phyloP scores from a whole-genome alignment of 805 yeast genomes.

The Clavispora santaluciae region DNA sequence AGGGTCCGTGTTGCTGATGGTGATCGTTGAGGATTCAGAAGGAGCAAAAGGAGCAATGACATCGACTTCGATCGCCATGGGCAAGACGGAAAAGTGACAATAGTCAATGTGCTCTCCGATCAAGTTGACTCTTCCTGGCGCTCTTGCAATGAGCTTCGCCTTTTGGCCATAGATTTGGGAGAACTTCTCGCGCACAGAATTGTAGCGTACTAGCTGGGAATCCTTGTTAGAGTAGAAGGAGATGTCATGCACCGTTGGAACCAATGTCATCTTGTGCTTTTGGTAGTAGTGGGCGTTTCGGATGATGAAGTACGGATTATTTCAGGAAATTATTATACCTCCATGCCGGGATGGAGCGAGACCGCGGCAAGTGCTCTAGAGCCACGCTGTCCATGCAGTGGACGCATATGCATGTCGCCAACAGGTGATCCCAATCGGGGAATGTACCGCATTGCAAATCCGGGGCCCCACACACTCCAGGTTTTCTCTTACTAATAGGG shows the following conservation, averaged over 20 bases:
- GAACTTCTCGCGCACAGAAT: constrained; percentile 18
- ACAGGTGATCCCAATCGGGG: background rate
- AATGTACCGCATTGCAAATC: background rate
- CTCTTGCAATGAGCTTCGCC: constrained; percentile 49
- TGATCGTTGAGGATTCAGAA: constrained; percentile 17
- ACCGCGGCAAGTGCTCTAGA: too few relatives aligned
- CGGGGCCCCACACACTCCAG: background rate
- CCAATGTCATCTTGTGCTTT: constrained; percentile 6
- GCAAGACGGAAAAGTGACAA: constrained; percentile 60
- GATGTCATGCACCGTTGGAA: constrained; percentile 33
- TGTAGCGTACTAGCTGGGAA: constrained; percentile 24
- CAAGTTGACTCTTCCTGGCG: constrained; percentile 74
- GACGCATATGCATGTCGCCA: background rate
- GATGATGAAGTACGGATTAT: background rate
- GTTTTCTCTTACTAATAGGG: too few relatives aligned
- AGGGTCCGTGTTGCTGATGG: constrained; percentile 28
- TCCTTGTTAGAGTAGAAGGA: constrained; percentile 31
- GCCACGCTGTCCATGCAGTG: background rate
- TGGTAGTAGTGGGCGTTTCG: too few relatives aligned
- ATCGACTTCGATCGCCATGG: constrained; percentile 68
- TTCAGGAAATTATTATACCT: background rate
- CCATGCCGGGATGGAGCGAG: too few relatives aligned
- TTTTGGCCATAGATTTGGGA: constrained; percentile 10
- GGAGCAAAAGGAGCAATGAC: constrained; percentile 48
- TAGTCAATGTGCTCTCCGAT: constrained; percentile 77